phyloP scores from a whole-genome alignment of 768 basidiomycete genomes.

The Tricholomella constricta region DNA sequence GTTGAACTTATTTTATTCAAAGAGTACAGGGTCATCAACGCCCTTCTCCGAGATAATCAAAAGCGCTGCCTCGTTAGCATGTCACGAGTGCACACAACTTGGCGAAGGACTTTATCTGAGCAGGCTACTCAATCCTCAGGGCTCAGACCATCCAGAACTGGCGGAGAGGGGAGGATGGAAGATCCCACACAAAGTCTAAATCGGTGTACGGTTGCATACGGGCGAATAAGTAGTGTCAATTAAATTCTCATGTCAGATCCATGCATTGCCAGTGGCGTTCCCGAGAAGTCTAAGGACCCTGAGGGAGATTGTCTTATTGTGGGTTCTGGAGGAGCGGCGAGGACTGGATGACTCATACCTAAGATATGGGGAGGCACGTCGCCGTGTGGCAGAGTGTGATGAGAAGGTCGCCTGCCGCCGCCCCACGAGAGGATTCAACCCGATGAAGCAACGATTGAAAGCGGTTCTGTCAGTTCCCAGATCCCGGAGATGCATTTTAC shows the following conservation, averaged over 20 bases:
- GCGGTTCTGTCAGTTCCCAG: not conserved
- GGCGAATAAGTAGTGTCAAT: not conserved
- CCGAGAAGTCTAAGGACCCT: not conserved
- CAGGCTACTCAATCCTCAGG: not conserved
- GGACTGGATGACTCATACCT: not conserved
- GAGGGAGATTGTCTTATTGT: not conserved
- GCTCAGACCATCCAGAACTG: not conserved
- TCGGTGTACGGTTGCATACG: not conserved
- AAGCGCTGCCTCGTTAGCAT: constrained; percentile 2
- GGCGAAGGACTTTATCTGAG: not conserved
- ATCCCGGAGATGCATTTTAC: not conserved
- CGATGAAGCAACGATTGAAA: not conserved
- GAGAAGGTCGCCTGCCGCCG: not conserved
- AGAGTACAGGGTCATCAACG: constrained; percentile 15
- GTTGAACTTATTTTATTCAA: not conserved
- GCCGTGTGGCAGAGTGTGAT: not conserved
- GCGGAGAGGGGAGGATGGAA: not conserved
- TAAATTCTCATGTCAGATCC: not conserved
- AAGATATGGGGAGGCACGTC: too few species aligned
- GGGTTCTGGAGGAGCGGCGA: not conserved
- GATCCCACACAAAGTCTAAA: constrained; percentile 10
- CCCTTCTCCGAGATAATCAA: constrained; percentile 10
- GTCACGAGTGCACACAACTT: not conserved
- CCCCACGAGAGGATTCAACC: not conserved
- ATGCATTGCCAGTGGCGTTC: not conserved